Percentiles rank a stretch among this genome's conserved stretches.
phyloP scores from a whole-genome alignment of 1,284 basidiomycete genomes.

The Caloboletus inedulis region DNA sequence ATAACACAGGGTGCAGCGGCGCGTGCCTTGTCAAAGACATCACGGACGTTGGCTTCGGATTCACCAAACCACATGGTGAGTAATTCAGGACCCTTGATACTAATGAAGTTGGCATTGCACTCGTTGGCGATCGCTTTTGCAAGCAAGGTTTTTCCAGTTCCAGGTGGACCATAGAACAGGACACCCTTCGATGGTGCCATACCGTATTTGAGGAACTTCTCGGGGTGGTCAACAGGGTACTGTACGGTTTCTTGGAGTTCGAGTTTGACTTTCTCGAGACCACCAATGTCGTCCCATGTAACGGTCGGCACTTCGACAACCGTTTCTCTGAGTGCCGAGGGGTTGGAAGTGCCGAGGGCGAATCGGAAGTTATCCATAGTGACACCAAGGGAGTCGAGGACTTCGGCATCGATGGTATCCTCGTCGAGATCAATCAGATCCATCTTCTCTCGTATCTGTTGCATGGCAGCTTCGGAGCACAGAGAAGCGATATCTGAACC shows the following conservation, averaged over 20 bases:
- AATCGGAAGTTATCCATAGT: slow-evolving; percentile 94
- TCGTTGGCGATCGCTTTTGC: slow-evolving; percentile 99
- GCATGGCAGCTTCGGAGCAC: slow-evolving; percentile 89
- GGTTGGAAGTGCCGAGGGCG: slow-evolving; percentile 82
- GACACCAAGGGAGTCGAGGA: slow-evolving; percentile 83
- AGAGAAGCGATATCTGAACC: slow-evolving; percentile 97
- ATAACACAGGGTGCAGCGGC: slow-evolving; percentile 99
- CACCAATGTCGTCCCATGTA: slow-evolving; percentile 99
- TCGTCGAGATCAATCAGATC: slow-evolving; percentile 81
- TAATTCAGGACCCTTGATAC: slow-evolving; percentile 95
- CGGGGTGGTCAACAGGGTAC: slow-evolving; percentile 99
- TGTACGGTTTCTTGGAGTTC: slow-evolving; percentile 99
- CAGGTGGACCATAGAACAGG: slow-evolving; percentile 94
- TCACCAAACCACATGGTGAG: slow-evolving; percentile 99
- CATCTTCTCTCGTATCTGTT: slow-evolving; percentile 92
- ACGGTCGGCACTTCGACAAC: slow-evolving; percentile 90
- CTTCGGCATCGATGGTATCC: slow-evolving; percentile 87
- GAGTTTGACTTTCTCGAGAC: slow-evolving; percentile 98
- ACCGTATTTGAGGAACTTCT: slow-evolving; percentile 99
- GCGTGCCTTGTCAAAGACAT: slow-evolving; percentile 99
- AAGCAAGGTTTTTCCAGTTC: slow-evolving; percentile 94
- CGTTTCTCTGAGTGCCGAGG: slow-evolving; percentile 84
- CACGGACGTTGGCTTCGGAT: slow-evolving; percentile 98
- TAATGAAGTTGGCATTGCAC: slow-evolving; percentile 98
- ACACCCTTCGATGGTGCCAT: slow-evolving; percentile 99